Evolutionary conservation across 495 filamentous ascomycete species (phyloP), one percentile per base, ranked within the genome.

Genomic region (Podospora pseudoanserina): DNA sequence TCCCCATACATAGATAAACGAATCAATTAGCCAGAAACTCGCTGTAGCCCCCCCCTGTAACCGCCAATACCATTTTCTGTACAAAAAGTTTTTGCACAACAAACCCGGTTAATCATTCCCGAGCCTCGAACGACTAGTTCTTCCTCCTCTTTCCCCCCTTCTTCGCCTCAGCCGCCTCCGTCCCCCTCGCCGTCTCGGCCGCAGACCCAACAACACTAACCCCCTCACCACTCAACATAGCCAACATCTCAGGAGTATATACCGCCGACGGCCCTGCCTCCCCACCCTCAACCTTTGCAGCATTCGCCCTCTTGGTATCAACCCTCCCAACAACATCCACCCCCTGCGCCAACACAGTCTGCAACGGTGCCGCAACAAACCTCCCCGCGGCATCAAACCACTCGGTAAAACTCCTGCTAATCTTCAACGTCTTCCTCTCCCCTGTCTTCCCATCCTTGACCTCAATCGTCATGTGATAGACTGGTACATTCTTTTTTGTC

Each of bases 311-410:
- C 74, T 86, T 86, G 39, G 87, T 86, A 73, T 94, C 92, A 19
- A 87, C 85, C 70, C 85, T 78, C 16, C 88, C 88, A 74, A 97
- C 82, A 5, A 89, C 74, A 32, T 88, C 86, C 64, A 97, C 82
- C 72, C 86, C 84, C 26, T 80, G 83, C 30, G 91, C 91, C 30
- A 97, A 78, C 87, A 92, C 90, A 66, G 85, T 83, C 79, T 95
- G 92, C 74, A 97, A 93, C 9, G 93, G 94, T 70, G 88, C 86
- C 4, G 90, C 86, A 62, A 96, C 86, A 73, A 99, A 96, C 61
- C 85, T 86, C 5, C 95, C 94, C 53, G 91, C 86, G 4, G 81
- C 82, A 67, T 94, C 90, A 78, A 97, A 98, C 93, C 93, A 99
- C 28, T 84, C 84, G 20, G 89, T 90, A 76, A 97, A 98, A 3